Base-by-base conservation (phyloP, 1,284 basidiomycete genomes). In the Cutaneotrichosporon dermatis region DNA sequence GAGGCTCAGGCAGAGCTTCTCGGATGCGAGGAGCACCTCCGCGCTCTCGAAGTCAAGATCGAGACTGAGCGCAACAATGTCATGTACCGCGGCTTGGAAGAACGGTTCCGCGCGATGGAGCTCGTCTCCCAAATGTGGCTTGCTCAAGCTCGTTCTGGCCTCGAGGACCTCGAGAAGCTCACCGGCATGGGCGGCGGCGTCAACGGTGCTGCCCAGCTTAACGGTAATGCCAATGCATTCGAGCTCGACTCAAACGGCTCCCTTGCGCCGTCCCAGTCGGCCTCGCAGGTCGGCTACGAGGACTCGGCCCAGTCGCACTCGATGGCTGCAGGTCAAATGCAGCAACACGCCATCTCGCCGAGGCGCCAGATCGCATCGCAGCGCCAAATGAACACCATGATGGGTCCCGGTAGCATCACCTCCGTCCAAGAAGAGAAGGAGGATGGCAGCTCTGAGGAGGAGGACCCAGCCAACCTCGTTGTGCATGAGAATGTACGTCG, bases 171-270 rank as follows among this genome's bases (percentile, higher is more conserved):
- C 33, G 75, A 77, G 45, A 51, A 58, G 54, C 53, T 62, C 3
- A 57, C 65, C 65, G 69, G 72, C 25, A 25, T 25, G 25, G 25
- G 25, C 25, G 25, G 25, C 25, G 25, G 25, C 25, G 25, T 25
- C 25, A 25, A 25, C 25, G 25, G 25, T 25, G 25, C 25, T 25
- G 25, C 25, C 25, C 25, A 25, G 25, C 25, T 25, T 25, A 41
- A 51, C 39, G 50, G 50, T 11, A 69, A 74, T 60, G 73, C 76
- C 4, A 76, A 62, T 58, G 74, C 76, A 61, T 79, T 64, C 60
- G 77, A 79, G 65, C 64, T 77, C 54, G 75, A 79, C 61, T 79
- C 77, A 33, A 79, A 79, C 65, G 74, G 71, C 15, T 79, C 77
- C 1, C 62, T 79, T 13, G 76, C 76, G 1, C 77, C 77, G 1